Conservation (phyloP, 1,284 basidiomycete genomes). For the Ceratobasidium sp. region DNA sequence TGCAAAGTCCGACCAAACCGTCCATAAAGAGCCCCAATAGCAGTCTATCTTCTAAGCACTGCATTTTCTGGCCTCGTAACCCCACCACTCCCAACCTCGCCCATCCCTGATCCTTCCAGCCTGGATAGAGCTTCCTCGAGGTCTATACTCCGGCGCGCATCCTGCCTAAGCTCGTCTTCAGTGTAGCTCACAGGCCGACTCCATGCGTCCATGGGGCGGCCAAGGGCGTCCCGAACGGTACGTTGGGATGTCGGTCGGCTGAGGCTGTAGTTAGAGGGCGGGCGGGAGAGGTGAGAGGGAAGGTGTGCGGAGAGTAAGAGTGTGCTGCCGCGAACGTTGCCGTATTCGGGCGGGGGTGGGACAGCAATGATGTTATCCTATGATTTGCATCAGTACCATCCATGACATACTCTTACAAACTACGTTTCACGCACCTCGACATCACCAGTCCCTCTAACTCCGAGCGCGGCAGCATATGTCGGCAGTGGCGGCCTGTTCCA, state of each 20-base stretch:
- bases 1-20: constrained; percentile 8
- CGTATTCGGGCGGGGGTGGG: constrained; percentile 78
- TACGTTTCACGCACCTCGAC: constrained; percentile 72
- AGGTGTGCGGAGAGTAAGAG: constrained; percentile 67
- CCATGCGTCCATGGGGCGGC: constrained; percentile 68
- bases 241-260: constrained; percentile 53
- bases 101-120: constrained; percentile 59
- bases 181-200: constrained; percentile 58
- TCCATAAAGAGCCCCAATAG: background rate
- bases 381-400: constrained; percentile 1
- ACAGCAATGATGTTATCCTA: constrained; percentile 62
- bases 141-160: constrained; percentile 67
- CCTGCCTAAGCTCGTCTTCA: constrained; percentile 69
- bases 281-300: constrained; percentile 6
- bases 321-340: constrained; percentile 76
- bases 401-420: background rate
- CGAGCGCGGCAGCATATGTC: constrained; percentile 77
- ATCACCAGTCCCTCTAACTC: constrained; percentile 80
- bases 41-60: background rate
- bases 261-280: constrained; percentile 51
- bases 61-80: constrained; percentile 25
- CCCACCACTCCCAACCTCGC: background rate
- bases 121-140: constrained; percentile 71
- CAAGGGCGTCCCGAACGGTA: constrained; percentile 59
- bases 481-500: constrained; percentile 79